Base-by-base conservation (phyloP, 2,329 filamentous ascomycete genomes). In the Lasiodiplodia sp. region DNA sequence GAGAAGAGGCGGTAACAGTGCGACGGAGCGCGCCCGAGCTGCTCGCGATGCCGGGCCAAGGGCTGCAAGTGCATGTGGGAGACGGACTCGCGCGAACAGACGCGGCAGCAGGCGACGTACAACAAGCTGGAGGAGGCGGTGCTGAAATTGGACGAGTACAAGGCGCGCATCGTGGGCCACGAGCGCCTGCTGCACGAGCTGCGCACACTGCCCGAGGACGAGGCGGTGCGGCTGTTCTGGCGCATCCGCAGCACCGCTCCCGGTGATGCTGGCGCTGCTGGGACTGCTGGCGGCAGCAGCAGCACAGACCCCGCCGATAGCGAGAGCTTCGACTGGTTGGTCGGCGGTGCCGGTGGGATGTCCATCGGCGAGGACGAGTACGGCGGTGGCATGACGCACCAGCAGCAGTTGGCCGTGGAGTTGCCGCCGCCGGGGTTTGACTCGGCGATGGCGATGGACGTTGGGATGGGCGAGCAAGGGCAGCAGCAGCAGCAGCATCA, bases 1-100 rank as follows among this genome's bases (percentile, higher is more conserved):
- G 18, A 47, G 44, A 47, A 47, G 44, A 7, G 44, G 18, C 3
- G 44, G 12, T 21, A 37, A 64, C 47, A 64, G 60, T 64, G 60
- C 47, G 60, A 64, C 44, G 60, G 60, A 18, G 14, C 16, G 14
- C 60, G 60, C 18, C 60, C 60, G 4, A 31, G 14, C 18, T 64
- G 60, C 31, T 49, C 40, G 21, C 44, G 60, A n/a, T 64, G 60
- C 47, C 21, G 18, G 18, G 60, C 60, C 28, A 64, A 64, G 16
- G 44, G 60, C 44, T 37, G 23, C 18, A 34, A 38, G 28, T 64
- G 60, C 47, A 64, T 64, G 60, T 64, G 60, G 60, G 60, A 64
- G 60, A 64, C 60, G 28, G 60, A 64, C 47, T 52, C 60, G 60
- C 60, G 60, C 60, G 60, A 64, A 21, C 60, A 64, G 60, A 64